phyloP scores from a whole-genome alignment of 306 rosid species.

The Citrullus amarus region DNA sequence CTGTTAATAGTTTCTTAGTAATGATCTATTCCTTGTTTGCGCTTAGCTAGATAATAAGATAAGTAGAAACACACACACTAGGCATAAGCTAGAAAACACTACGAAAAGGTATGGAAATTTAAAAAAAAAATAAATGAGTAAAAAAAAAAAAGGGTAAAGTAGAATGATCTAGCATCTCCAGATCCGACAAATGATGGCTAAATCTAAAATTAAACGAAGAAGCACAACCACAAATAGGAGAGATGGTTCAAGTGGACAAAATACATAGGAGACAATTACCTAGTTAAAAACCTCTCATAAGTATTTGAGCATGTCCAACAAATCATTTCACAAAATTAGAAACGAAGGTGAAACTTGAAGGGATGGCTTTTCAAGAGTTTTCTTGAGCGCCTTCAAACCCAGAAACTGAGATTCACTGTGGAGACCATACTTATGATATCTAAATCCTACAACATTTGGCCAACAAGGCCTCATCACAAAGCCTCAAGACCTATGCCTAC shows the following conservation, averaged over 20 bases:
- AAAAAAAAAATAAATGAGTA: background rate
- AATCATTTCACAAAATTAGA: background rate
- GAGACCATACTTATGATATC: background rate
- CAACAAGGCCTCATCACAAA: no score
- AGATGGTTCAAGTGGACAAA: background rate
- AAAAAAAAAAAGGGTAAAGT: background rate
- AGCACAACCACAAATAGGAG: background rate
- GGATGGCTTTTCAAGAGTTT: background rate
- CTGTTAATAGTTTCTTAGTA: background rate
- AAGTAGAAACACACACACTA: background rate
- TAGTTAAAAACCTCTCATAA: background rate
- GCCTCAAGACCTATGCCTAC: no score
- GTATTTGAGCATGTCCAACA: background rate
- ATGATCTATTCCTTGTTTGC: background rate
- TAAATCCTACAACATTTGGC: no score
- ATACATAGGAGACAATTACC: background rate
- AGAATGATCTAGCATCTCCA: background rate
- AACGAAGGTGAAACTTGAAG: background rate
- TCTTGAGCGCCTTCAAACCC: no score
- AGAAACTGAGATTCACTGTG: no score
- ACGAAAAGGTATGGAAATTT: background rate
- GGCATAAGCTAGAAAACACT: background rate
- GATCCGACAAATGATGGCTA: background rate
- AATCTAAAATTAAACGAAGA: background rate
- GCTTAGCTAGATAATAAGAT: background rate